Conservation (phyloP, 1,139 yeast species). For the Candida buenavistaensis region DNA sequence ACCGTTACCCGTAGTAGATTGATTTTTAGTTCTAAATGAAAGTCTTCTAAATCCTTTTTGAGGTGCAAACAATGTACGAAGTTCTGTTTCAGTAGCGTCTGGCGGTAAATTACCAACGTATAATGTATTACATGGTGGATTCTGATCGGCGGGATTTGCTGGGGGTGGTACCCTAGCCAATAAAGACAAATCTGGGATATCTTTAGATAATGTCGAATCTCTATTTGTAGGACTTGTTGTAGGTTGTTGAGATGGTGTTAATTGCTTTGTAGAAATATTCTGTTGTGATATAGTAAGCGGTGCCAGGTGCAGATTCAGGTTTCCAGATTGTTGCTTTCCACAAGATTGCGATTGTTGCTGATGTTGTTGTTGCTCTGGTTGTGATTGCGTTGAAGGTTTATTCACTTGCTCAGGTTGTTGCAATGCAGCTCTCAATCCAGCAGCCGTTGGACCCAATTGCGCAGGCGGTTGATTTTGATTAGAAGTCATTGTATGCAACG, state of each 20-base stretch:
- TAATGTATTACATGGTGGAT: constrained; percentile 96
- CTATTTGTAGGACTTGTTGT: constrained; percentile 11
- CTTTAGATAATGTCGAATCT: constrained; percentile 24
- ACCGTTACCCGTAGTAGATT: constrained; percentile 26
- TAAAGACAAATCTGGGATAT: constrained; percentile 69
- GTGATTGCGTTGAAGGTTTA: too few relatives aligned
- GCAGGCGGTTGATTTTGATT: constrained; percentile 9
- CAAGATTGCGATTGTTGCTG: constrained; percentile 17
- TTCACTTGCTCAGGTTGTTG: constrained; percentile 14
- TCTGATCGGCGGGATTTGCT: constrained; percentile 98
- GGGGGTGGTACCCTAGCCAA: constrained; percentile 89
- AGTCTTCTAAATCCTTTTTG: constrained; percentile 92
- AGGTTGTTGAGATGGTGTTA: constrained; percentile 16
- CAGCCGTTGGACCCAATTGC: constrained; percentile 14
- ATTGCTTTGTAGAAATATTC: neutral
- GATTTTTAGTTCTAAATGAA: constrained; percentile 77
- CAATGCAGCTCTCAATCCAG: constrained; percentile 12
- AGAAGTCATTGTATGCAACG: constrained; percentile 14
- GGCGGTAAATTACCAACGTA: constrained; percentile 97
- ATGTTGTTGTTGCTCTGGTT: constrained; percentile 15
- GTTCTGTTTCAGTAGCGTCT: constrained; percentile 92
- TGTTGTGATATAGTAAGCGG: neutral
- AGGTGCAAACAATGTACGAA: constrained; percentile 80
- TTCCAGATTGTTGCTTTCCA: constrained; percentile 5
- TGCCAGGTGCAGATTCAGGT: constrained; percentile 4